These are phyloP conservation scores for Botrytis sinoallii DNA, from an alignment of 2,329 filamentous ascomycete species.

Conservation along the genomic window DNA sequence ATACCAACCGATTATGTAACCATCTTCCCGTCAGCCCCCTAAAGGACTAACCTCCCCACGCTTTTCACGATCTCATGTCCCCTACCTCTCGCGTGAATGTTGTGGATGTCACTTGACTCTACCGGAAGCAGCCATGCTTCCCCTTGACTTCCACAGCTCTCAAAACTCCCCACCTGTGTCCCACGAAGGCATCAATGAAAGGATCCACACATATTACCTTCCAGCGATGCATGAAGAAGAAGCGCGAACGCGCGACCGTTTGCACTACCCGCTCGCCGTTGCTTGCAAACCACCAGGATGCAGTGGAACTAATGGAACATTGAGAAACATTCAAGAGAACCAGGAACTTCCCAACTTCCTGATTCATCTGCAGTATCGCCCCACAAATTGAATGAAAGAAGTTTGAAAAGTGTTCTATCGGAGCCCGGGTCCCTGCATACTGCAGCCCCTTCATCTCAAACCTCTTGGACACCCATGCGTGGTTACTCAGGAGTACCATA, in stretches of 20 bases:
- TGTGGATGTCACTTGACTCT: constrained; percentile 16
- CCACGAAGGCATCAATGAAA: constrained; percentile 7
- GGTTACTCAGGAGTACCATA: neutral
- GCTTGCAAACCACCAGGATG: constrained; percentile 9
- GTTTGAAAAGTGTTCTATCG: constrained; percentile 6
- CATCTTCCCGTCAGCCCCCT: constrained; percentile 16
- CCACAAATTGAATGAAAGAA: constrained; percentile 7
- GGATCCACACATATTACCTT: neutral
- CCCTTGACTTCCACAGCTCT: constrained; percentile 16
- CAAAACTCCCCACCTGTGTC: neutral
- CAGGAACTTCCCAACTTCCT: neutral
- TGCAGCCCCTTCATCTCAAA: constrained; percentile 19
- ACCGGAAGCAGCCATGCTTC: constrained; percentile 17
- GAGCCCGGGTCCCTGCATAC: constrained; percentile 19
- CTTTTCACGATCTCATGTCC: constrained; percentile 3
- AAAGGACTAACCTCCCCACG: constrained; percentile 14
- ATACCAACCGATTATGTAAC: constrained; percentile 13
- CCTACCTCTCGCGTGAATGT: constrained; percentile 18
- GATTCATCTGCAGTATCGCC: neutral
- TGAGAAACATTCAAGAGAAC: neutral
- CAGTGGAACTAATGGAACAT: constrained; percentile 5
- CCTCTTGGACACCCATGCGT: constrained; percentile 5
- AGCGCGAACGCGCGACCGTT: constrained; percentile 10
- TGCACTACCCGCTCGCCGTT: constrained; percentile 11
- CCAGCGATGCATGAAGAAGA: neutral